phyloP scores from a whole-genome alignment of 2,329 filamentous ascomycete species.

The Penicillium psychrosexuale region DNA sequence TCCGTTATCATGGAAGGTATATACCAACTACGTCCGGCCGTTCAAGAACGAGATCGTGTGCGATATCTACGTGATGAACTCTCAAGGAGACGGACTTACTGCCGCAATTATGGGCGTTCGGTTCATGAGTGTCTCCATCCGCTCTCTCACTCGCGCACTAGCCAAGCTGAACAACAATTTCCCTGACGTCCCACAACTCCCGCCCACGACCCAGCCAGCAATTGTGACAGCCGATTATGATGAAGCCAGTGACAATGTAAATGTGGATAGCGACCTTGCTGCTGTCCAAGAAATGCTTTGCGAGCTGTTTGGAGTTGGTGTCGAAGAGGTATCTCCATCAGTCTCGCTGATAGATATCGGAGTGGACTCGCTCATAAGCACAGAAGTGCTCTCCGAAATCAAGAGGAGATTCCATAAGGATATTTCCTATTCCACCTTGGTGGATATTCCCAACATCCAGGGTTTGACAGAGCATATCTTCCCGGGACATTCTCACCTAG shows the following conservation, averaged over 20 bases:
- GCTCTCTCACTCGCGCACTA: background rate
- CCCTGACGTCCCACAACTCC: background rate
- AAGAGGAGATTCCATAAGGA: slow-evolving; percentile 5
- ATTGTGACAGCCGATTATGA: background rate
- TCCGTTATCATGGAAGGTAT: slow-evolving; percentile 9
- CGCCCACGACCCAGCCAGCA: background rate
- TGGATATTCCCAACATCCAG: background rate
- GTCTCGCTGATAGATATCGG: background rate
- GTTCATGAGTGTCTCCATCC: background rate
- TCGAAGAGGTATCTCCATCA: background rate
- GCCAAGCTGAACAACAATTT: background rate
- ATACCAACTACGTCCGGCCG: slow-evolving; percentile 18
- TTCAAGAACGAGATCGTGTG: slow-evolving; percentile 10
- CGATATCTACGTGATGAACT: background rate
- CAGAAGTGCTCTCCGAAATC: slow-evolving; percentile 6
- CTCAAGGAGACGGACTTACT: background rate
- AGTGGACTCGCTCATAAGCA: slow-evolving; percentile 4
- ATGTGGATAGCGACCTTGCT: background rate
- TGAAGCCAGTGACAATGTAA: background rate
- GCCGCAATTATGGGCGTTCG: background rate
- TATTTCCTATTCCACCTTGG: slow-evolving; percentile 4
- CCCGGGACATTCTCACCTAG: background rate
- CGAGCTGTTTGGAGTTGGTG: background rate
- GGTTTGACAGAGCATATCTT: background rate
- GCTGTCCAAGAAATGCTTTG: background rate